phyloP scores from a whole-genome alignment of 148 eudicot genomes.

The Silene uniflora region DNA sequence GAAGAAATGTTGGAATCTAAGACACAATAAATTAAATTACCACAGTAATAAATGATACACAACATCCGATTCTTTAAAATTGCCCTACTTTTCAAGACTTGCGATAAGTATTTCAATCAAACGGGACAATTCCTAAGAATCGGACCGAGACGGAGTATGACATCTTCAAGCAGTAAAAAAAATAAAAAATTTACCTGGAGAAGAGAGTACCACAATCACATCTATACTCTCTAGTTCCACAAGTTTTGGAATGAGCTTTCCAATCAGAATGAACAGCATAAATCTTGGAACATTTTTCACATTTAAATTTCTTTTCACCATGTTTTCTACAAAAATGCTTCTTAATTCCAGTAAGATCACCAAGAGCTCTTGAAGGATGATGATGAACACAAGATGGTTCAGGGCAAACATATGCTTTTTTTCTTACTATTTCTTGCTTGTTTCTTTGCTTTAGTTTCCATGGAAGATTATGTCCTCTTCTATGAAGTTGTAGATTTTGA shows the following conservation, averaged over 20 bases:
- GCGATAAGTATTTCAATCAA: no score
- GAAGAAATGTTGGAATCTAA: neutral
- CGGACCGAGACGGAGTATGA: no score
- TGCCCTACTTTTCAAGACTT: no score
- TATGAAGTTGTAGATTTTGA: slow-evolving; percentile 85
- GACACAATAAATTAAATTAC: neutral
- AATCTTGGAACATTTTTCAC: slow-evolving; percentile 83
- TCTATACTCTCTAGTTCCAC: slow-evolving; percentile 88
- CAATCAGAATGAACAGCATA: slow-evolving; percentile 96
- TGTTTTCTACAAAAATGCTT: slow-evolving; percentile 88
- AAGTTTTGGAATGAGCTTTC: slow-evolving; percentile 90
- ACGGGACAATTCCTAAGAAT: no score
- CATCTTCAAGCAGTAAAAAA: no score
- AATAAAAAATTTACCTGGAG: slow-evolving; percentile 52
- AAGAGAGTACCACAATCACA: slow-evolving; percentile 96
- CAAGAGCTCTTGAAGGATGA: slow-evolving; percentile 87
- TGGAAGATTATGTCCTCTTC: slow-evolving; percentile 95
- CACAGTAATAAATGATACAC: no score
- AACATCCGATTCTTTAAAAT: no score
- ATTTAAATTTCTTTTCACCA: slow-evolving; percentile 87
- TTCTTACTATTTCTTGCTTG: slow-evolving; percentile 40
- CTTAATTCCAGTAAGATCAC: slow-evolving; percentile 92
- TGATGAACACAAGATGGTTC: slow-evolving; percentile 82
- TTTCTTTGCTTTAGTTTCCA: slow-evolving; percentile 86
- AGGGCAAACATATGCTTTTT: slow-evolving; percentile 85